Conservation (phyloP, 805 yeast species). For the Yarrowia deformans region DNA sequence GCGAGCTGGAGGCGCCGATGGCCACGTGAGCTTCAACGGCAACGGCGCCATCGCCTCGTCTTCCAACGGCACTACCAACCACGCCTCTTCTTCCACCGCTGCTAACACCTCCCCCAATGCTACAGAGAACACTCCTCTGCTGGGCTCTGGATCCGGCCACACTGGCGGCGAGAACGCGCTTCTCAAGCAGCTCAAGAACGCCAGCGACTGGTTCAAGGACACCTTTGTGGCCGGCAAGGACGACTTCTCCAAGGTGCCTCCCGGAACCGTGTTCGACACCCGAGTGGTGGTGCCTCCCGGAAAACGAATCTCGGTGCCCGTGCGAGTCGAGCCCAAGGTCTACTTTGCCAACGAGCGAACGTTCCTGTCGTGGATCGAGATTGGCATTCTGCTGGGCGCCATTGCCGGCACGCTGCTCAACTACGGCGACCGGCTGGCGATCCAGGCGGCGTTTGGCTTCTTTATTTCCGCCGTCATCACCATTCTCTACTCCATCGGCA, state of each 20-base stretch:
- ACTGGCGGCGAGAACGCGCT: not conserved
- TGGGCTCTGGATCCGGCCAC: constrained; percentile 11
- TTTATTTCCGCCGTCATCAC: constrained; percentile 80
- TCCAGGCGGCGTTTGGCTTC: constrained; percentile 86
- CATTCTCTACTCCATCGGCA: constrained; percentile 71
- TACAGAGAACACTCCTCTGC: constrained; percentile 45
- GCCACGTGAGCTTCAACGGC: constrained; percentile 21
- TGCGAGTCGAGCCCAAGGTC: constrained; percentile 98
- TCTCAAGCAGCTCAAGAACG: constrained; percentile 40
- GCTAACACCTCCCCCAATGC: constrained; percentile 29
- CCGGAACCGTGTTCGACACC: constrained; percentile 68
- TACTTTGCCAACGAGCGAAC: constrained; percentile 98
- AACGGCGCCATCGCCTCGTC: constrained; percentile 11
- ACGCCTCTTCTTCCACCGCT: constrained; percentile 33
- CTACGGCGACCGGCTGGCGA: constrained; percentile 78
- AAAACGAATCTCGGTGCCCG: constrained; percentile 87
- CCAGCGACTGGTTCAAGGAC: constrained; percentile 43
- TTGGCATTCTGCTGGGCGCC: constrained; percentile 85
- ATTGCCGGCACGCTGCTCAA: constrained; percentile 86
- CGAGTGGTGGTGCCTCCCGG: constrained; percentile 82
- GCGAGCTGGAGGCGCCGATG: constrained; percentile 41
- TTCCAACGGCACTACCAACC: not conserved
- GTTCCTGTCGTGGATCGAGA: constrained; percentile 89
- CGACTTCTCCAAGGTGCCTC: constrained; percentile 62
- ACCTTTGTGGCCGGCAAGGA: constrained; percentile 55